A percentile compares a stretch with the other conserved stretches of the same genome.
Evolutionary conservation across 768 basidiomycete genomes (phyloP).

Genomic region (Panaeolus cyanescens): DNA sequence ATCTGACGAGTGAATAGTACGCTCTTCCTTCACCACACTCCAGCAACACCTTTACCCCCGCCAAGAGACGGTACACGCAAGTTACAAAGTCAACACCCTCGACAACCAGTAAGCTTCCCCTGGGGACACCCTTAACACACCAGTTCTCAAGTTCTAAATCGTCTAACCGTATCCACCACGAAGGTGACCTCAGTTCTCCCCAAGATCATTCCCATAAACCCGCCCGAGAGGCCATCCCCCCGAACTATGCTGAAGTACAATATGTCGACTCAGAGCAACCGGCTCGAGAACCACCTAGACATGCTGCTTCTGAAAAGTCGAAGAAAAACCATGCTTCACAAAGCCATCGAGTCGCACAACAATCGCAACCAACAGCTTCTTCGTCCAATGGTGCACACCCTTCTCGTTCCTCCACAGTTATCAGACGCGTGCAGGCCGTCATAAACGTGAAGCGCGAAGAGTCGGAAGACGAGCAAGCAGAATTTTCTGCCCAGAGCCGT

Average conservation of each 20-base stretch:
- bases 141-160: not conserved
- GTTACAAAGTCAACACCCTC: slow-evolving; percentile 28
- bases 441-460: slow-evolving; percentile 69
- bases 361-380: not conserved
- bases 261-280: not conserved
- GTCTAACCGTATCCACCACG: not conserved
- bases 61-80: slow-evolving; percentile 24
- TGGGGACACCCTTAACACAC: not conserved
- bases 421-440: slow-evolving; percentile 69
- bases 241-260: not conserved
- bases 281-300: not conserved
- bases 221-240: not conserved
- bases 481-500: not conserved
- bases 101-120: slow-evolving; percentile 20
- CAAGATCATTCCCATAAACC: not conserved
- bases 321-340: slow-evolving; percentile 2
- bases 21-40: slow-evolving; percentile 13
- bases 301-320: not conserved
- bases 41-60: slow-evolving; percentile 32
- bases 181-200: not conserved
- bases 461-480: slow-evolving; percentile 32
- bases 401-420: slow-evolving; percentile 33
- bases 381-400: not conserved
- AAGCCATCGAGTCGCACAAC: not conserved
- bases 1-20: slow-evolving; percentile 3